phyloP scores from a whole-genome alignment of 768 basidiomycete genomes.

The Fomitopsis pulvina region DNA sequence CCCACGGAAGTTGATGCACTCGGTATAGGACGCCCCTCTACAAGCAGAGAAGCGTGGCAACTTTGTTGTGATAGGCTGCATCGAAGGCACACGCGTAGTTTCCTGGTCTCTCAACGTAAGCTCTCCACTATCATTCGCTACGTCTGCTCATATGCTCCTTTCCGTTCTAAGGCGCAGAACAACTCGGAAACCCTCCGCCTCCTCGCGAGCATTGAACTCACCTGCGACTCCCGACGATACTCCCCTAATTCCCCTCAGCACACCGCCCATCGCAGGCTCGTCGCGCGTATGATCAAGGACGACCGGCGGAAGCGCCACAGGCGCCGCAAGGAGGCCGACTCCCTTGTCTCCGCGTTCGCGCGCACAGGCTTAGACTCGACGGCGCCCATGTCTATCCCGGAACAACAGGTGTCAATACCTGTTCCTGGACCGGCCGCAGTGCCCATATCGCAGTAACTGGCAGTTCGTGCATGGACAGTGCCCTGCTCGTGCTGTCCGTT shows the following conservation, averaged over 20 bases:
- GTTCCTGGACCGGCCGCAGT: too few relatives aligned
- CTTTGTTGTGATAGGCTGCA: constrained; percentile 77
- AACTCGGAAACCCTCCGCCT: constrained; percentile 78
- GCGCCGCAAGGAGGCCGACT: constrained; percentile 77
- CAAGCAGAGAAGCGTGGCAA: constrained; percentile 86
- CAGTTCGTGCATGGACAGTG: too few relatives aligned
- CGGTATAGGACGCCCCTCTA: constrained; percentile 37
- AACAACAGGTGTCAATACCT: neutral
- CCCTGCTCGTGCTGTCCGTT: too few relatives aligned
- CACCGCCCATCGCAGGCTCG: constrained; percentile 56
- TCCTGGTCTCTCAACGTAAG: constrained; percentile 84
- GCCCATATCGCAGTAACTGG: too few relatives aligned
- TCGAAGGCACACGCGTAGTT: constrained; percentile 66
- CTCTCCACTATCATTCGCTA: constrained; percentile 1
- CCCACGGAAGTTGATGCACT: neutral
- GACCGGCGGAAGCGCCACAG: constrained; percentile 76
- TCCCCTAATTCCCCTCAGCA: constrained; percentile 63
- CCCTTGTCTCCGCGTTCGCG: constrained; percentile 76
- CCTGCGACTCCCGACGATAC: constrained; percentile 72
- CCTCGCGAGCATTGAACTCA: constrained; percentile 78
- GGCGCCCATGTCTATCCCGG: neutral
- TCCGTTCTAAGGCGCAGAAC: constrained; percentile 56
- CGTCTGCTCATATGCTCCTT: neutral
- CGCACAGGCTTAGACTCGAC: constrained; percentile 34
- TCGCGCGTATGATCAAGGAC: constrained; percentile 80